phyloP scores from a whole-genome alignment of 192 early-diverging fungal species.

The Chytriomyces confervae region DNA sequence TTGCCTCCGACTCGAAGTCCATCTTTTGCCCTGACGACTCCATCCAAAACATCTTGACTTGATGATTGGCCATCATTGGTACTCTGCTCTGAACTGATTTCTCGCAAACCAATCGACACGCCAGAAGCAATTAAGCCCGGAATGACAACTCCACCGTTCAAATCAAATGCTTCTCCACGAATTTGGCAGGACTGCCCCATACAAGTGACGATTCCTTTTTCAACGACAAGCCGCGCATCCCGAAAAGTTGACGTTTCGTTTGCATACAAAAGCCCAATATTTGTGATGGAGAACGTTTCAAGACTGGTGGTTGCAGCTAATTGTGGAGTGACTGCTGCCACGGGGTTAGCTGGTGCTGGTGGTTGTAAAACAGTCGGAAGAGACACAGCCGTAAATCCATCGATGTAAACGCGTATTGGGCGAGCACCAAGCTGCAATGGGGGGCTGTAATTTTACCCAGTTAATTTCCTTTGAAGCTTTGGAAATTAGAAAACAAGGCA shows the following conservation, averaged over 20 bases:
- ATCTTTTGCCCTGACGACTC: conserved; percentile 17
- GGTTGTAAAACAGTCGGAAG: background rate
- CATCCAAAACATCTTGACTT: conserved; percentile 60
- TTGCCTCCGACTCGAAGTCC: conserved; percentile 63
- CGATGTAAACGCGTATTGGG: conserved; percentile 77
- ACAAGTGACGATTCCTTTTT: conserved; percentile 64
- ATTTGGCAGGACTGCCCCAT: conserved; percentile 19
- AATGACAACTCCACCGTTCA: conserved; percentile 62
- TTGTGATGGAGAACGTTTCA: conserved; percentile 43
- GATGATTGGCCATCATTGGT: conserved; percentile 64
- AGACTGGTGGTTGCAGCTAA: background rate
- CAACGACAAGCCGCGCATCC: conserved; percentile 53
- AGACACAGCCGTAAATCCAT: conserved; percentile 52
- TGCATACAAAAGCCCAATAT: conserved; percentile 49
- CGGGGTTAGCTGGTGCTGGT: too few relatives aligned
- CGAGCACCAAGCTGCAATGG: conserved; percentile 73
- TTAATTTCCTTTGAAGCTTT: background rate
- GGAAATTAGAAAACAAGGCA: background rate
- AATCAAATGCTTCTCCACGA: conserved; percentile 50
- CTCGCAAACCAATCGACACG: conserved; percentile 62
- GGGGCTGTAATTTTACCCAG: conserved; percentile 40
- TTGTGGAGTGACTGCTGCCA: background rate
- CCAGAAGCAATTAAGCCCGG: conserved; percentile 62
- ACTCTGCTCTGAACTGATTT: conserved; percentile 62
- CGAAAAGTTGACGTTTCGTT: conserved; percentile 33